Evolutionary conservation across 108 stramenopile genomes (phyloP).

Genomic region (Fistulifera pelliculosa): DNA sequence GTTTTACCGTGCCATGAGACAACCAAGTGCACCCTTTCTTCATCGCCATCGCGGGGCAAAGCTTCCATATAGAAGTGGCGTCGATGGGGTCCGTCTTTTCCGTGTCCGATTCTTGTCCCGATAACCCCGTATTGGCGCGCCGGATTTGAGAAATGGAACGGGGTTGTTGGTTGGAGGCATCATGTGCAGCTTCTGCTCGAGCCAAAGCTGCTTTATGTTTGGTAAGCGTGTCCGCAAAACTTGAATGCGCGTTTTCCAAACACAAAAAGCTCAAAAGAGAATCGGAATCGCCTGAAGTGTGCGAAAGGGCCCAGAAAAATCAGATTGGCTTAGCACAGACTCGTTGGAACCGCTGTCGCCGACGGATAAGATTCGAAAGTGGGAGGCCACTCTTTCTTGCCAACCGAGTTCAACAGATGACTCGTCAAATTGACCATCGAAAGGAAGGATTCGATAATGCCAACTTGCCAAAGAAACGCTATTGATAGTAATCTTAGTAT

Average conservation of each 20-base stretch:
- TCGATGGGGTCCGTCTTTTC: conserved; percentile 15
- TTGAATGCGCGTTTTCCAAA: conserved; percentile 55
- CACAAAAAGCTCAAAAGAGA: conserved; percentile 48
- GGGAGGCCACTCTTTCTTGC: conserved; percentile 70
- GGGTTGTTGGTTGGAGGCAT: conserved; percentile 53
- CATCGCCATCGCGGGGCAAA: conserved; percentile 40
- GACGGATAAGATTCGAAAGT: conserved; percentile 49
- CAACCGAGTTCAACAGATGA: conserved; percentile 31
- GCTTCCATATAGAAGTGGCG: conserved; percentile 61
- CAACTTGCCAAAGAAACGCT: conserved; percentile 65
- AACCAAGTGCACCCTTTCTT: conserved; percentile 42
- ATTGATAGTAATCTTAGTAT: conserved; percentile 44
- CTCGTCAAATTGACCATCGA: conserved; percentile 46
- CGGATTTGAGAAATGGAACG: conserved; percentile 78
- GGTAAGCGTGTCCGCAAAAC: conserved; percentile 33
- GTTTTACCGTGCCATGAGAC: conserved; percentile 50
- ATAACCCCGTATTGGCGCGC: conserved; percentile 15
- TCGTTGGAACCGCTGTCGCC: conserved; percentile 7
- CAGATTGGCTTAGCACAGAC: conserved; percentile 29
- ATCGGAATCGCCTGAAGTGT: neutral
- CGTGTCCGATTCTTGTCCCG: neutral
- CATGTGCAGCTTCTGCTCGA: conserved; percentile 27
- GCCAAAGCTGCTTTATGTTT: conserved; percentile 23
- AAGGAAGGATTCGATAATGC: conserved; percentile 39
- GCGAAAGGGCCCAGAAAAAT: conserved; percentile 12